phyloP scores from a whole-genome alignment of 257 asterid species.

The Nicotiana otophora region DNA sequence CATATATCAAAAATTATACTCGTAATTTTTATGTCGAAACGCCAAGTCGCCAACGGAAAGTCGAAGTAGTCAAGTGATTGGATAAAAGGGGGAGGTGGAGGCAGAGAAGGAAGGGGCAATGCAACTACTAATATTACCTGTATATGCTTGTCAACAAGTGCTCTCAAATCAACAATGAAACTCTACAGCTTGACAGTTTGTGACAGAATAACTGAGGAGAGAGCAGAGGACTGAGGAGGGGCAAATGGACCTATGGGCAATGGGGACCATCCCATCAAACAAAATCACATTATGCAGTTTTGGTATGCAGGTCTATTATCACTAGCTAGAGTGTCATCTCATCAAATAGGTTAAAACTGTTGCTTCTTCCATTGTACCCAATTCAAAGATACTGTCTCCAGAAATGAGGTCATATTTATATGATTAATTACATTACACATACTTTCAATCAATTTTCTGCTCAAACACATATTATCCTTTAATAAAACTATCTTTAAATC shows the following conservation, averaged over 20 bases:
- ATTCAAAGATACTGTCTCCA: not conserved
- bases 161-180: slow-evolving; percentile 8
- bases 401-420: no score
- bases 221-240: not conserved
- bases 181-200: not conserved
- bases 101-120: not conserved
- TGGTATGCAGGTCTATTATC: not conserved
- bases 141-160: not conserved
- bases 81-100: not conserved
- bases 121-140: not conserved
- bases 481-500: no score
- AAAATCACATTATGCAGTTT: not conserved
- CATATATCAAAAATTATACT: no score
- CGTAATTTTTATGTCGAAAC: no score
- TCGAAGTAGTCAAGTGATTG: not conserved
- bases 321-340: not conserved
- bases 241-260: slow-evolving; percentile 2
- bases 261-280: slow-evolving; percentile 10
- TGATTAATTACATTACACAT: not conserved
- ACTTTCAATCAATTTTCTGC: no score
- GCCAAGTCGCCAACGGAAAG: no score
- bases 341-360: not conserved
- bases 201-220: not conserved
- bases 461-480: no score
- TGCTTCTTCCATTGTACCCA: not conserved